Evolutionary conservation across 1,139 yeast genomes (phyloP).

Genomic region (Yamadazyma diddensiae): DNA sequence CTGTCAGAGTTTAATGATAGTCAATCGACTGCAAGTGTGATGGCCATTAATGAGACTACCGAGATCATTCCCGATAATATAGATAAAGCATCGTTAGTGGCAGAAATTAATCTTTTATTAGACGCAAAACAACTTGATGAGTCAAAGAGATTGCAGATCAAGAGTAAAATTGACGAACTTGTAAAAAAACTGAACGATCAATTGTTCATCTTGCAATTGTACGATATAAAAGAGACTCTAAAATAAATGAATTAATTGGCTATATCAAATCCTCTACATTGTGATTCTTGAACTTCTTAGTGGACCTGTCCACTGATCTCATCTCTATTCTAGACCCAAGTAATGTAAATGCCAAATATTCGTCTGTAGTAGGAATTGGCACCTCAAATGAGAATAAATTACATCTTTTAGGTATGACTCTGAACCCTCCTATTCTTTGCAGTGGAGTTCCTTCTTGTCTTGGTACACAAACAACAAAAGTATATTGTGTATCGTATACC

Average conservation of each 20-base stretch:
- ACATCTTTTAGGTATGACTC: conserved; percentile 59
- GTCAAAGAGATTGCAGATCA: background rate
- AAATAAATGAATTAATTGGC: background rate
- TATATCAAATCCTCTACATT: conserved; percentile 55
- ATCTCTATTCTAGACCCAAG: conserved; percentile 79
- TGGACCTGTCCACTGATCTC: conserved; percentile 78
- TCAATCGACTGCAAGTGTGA: conserved; percentile 24
- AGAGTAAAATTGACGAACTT: conserved; percentile 13
- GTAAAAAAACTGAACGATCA: conserved; percentile 21
- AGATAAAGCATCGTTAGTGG: conserved; percentile 15
- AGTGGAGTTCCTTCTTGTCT: conserved; percentile 31
- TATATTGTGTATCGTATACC: conserved; percentile 81
- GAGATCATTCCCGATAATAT: conserved; percentile 12
- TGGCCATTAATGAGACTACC: conserved; percentile 13
- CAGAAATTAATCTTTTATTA: conserved; percentile 20
- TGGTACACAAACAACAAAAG: conserved; percentile 63
- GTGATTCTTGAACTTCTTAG: conserved; percentile 81
- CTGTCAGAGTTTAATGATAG: conserved; percentile 15
- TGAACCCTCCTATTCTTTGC: conserved; percentile 49
- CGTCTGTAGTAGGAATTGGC: conserved; percentile 28
- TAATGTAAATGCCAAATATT: conserved; percentile 56
- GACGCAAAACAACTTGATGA: background rate
- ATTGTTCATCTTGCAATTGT: conserved; percentile 23
- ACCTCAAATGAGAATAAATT: conserved; percentile 57
- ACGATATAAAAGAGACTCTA: conserved; percentile 11